Base-by-base conservation (phyloP, 179 eudicot genomes). In the Carnegiea gigantea region DNA sequence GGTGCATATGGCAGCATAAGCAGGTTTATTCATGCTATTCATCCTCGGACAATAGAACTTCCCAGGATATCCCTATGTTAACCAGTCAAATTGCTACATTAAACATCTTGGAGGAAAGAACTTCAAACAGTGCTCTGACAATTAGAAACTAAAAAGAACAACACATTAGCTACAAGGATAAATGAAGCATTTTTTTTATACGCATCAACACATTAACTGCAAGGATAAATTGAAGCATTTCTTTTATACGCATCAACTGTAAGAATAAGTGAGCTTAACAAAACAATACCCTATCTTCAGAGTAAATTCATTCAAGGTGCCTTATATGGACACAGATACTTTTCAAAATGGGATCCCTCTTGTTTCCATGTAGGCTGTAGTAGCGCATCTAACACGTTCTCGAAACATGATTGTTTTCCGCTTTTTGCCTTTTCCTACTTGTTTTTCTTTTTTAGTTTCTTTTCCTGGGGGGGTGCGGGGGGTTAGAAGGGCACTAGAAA, bases 11-110 rank as follows among this genome's bases (percentile, higher is more conserved):
- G 99, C 98, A 79, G 99, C 99, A 91, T 94, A 96, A 6, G 99
- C 86, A 83, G 99, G 99, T 79, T 96, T 96, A 59, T 96, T 96
- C 99, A 96, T 96, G 91, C 99, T 96, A 86, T 93, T 93, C 99
- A 96, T 96, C 84, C 99, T 93, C 44, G 98, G 99, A 84, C 98
- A 96, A 86, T 96, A 96, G 84, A 81, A 96, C 89, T 96, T 96
- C 86, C 99, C 99, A 77, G 99, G 99, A 81, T 96, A 96, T 87
- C 99, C 99, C 99, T 96, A 48, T 44, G 59, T 64, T 72, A 78
- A 62, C 18, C 57, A 68, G 71, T 40, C 60, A 77, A 5, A 70
- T 28, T 40, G 21, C 48, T 30, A 54, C 38, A 26, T 75, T 30
- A 53, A 76, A 54, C 9, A 54, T 53, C 6, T 53, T 49, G 9